Base-by-base conservation (phyloP, 148 eudicot genomes). In the Fagopyrum tataricum region DNA sequence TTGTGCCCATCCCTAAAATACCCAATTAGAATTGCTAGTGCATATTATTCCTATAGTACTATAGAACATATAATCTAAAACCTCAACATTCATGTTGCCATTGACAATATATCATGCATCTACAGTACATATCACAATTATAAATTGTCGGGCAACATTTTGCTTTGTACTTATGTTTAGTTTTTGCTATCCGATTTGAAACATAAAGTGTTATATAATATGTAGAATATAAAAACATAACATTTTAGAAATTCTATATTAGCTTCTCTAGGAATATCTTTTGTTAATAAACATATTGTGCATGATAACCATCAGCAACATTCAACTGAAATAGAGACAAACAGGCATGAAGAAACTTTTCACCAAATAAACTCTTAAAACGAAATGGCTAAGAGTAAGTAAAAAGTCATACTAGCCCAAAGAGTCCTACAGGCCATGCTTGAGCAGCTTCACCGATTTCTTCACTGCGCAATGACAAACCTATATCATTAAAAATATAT, bases 391-490 rank as follows among this genome's bases (percentile, higher is more conserved):
- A 18, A 17, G 18, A 66, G 59, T n/a, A 18, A 55, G 7, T 58
- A 44, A 40, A 79, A 74, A 73, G 67, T 79, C 85, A 78, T 87
- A 93, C 98, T 73, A 93, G 84, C 80, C 98, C 98, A 70, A 87
- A 89, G 26, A 89, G 55, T 72, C 92, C 97, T 73, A 89, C 95
- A 70, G 89, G 97, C 98, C 98, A 93, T 49, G 98, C 98, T 80
- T 89, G 91, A 72, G 76, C 78, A 71, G 97, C 95, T 72, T 87
- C 92, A 76, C 91, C 94, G 69, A 93, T 86, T 76, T 89, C 97
- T 67, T 93, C 86, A 85, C 91, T 89, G 49, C 91, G 90, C 81
- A 93, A 83, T 17, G 97, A 91, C 84, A 93, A 84, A 71, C 98
- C 98, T 92, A 80, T n/a, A 78, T 44, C 10, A 80, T 18, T 4